phyloP scores from a whole-genome alignment of 768 basidiomycete species.

The Mycena maculata region DNA sequence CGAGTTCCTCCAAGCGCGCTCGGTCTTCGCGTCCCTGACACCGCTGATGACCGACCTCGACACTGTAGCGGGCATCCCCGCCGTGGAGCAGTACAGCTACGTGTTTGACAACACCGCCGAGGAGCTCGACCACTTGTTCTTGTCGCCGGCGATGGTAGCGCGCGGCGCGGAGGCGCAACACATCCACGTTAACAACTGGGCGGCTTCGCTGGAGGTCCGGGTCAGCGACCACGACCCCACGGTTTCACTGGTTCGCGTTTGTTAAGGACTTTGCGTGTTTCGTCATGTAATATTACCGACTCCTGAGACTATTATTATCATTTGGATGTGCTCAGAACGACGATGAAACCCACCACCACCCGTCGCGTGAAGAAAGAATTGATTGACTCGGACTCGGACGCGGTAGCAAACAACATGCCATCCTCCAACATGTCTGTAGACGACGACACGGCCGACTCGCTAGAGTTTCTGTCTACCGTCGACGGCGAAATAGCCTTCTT shows the following conservation, averaged over 20 bases:
- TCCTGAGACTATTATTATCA: too few species aligned
- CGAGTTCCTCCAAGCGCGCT: slow-evolving; percentile 65
- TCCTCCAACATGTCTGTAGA: slow-evolving; percentile 27
- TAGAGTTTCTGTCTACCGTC: slow-evolving; percentile 72
- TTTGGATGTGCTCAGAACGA: too few species aligned
- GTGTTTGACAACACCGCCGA: slow-evolving; percentile 69
- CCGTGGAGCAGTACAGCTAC: slow-evolving; percentile 69
- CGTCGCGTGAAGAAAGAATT: too few species aligned
- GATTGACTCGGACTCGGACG: slow-evolving; percentile 34
- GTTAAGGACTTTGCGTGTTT: too few species aligned
- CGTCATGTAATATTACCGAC: too few species aligned
- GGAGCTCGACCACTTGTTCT: slow-evolving; percentile 70
- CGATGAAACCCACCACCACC: too few species aligned
- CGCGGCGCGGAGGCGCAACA: slow-evolving; percentile 64
- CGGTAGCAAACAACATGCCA: slow-evolving; percentile 1
- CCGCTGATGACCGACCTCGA: slow-evolving; percentile 61
- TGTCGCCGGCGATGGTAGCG: slow-evolving; percentile 56
- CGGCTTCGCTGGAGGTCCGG: slow-evolving; percentile 51
- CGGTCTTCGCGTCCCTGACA: slow-evolving; percentile 59
- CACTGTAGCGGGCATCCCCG: slow-evolving; percentile 58
- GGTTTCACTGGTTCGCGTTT: too few species aligned
- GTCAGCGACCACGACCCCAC: slow-evolving; percentile 74
- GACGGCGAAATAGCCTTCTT: slow-evolving; percentile 91
- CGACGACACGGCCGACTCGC: slow-evolving; percentile 35
- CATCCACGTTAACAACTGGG: slow-evolving; percentile 72